phyloP scores from a whole-genome alignment of 2,329 filamentous ascomycete species.

The Aspergillus hiratsukae region DNA sequence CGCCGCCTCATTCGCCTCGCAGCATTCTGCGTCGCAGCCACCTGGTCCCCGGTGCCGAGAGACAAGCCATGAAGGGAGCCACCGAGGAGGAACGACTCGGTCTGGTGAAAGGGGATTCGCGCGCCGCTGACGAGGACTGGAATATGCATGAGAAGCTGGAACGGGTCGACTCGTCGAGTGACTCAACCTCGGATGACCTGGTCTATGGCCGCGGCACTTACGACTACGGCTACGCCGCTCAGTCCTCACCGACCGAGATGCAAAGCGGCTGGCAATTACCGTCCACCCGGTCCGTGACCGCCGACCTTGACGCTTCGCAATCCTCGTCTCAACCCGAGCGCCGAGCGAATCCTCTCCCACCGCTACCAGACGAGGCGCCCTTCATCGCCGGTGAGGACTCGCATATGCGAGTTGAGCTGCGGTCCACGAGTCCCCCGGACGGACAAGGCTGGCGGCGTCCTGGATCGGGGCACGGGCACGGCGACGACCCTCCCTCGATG shows the following conservation, averaged over 20 bases:
- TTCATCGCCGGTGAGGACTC: conserved; percentile 4
- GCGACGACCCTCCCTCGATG: neutral
- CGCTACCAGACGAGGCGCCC: conserved; percentile 27
- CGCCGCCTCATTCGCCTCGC: conserved; percentile 26
- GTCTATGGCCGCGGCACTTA: conserved; percentile 14
- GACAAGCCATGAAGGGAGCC: conserved; percentile 44
- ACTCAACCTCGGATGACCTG: conserved; percentile 15
- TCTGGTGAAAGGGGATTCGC: conserved; percentile 70
- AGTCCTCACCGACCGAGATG: neutral
- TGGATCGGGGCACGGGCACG: neutral
- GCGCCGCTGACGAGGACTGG: conserved; percentile 16
- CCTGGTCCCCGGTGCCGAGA: conserved; percentile 15
- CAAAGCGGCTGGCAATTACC: conserved; percentile 13
- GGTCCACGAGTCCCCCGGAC: conserved; percentile 7
- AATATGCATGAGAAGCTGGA: conserved; percentile 26
- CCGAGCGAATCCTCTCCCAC: conserved; percentile 28
- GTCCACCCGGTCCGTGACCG: neutral
- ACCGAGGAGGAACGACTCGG: conserved; percentile 82
- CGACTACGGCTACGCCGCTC: neutral
- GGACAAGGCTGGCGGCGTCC: conserved; percentile 27
- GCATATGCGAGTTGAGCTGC: conserved; percentile 6
- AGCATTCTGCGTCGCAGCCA: conserved; percentile 41
- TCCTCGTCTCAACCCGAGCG: conserved; percentile 12
- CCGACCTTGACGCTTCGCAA: too few species aligned
- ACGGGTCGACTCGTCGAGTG: conserved; percentile 17